These are phyloP conservation scores for Exophiala sp. DNA, from an alignment of 2,329 filamentous ascomycete genomes.

Conservation along the genomic window DNA sequence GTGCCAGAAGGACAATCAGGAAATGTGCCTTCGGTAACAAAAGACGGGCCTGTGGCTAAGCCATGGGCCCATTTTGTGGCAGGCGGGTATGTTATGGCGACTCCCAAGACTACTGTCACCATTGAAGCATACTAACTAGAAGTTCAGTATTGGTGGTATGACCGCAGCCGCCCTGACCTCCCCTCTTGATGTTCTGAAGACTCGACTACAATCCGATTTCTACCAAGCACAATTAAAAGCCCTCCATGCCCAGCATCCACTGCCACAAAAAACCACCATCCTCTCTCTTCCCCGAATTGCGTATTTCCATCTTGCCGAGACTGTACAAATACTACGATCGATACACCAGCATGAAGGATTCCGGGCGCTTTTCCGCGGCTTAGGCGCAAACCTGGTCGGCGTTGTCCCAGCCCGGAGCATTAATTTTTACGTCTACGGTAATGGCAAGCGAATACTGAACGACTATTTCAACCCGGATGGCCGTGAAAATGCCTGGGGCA, in stretches of 20 bases:
- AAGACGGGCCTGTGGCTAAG: slow-evolving; percentile 49
- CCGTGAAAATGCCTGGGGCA: slow-evolving; percentile 40
- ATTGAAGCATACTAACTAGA: slow-evolving; percentile 15
- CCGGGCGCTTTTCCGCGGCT: slow-evolving; percentile 84
- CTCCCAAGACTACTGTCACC: not conserved
- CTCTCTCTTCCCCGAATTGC: slow-evolving; percentile 62
- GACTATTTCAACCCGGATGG: slow-evolving; percentile 62
- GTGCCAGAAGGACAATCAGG: slow-evolving; percentile 29
- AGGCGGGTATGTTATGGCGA: slow-evolving; percentile 62
- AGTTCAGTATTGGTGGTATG: slow-evolving; percentile 72
- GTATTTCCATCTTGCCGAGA: slow-evolving; percentile 73
- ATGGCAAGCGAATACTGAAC: slow-evolving; percentile 76
- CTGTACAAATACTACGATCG: slow-evolving; percentile 72
- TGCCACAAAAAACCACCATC: slow-evolving; percentile 49
- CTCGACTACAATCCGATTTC: slow-evolving; percentile 86
- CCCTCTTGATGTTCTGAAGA: slow-evolving; percentile 89
- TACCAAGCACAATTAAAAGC: slow-evolving; percentile 78
- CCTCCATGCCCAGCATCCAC: slow-evolving; percentile 54
- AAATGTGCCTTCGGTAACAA: slow-evolving; percentile 25
- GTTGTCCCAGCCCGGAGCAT: slow-evolving; percentile 86
- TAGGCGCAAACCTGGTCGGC: slow-evolving; percentile 83
- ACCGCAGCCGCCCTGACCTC: slow-evolving; percentile 87
- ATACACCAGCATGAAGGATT: slow-evolving; percentile 78
- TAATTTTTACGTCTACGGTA: slow-evolving; percentile 91
- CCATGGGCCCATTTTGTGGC: slow-evolving; percentile 91